Percentiles rank a stretch among this genome's conserved stretches.
phyloP scores from a whole-genome alignment of 176 grass and related monocot species.

The Lolium perenne region DNA sequence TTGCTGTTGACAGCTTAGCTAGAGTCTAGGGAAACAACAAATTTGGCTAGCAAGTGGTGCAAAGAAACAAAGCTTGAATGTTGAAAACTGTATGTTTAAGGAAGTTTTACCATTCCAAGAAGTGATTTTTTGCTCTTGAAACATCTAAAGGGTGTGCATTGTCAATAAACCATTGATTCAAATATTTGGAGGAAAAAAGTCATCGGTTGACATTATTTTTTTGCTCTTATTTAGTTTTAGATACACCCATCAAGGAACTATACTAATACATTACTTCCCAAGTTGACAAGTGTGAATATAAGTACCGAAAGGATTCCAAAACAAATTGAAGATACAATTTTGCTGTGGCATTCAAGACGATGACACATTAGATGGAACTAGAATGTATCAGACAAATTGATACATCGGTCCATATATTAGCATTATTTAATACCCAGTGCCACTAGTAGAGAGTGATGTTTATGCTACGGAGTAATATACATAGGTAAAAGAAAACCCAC shows the following conservation, averaged over 20 bases:
- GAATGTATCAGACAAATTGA: neutral
- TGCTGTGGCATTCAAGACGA: neutral
- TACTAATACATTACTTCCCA: conserved; percentile 19
- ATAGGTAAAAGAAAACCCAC: too few species aligned
- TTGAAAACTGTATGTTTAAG: neutral
- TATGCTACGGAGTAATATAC: too few species aligned
- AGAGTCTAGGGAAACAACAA: conserved; percentile 48
- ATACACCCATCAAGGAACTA: neutral
- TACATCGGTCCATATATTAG: neutral
- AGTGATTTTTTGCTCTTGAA: conserved; percentile 8
- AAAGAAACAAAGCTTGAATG: conserved; percentile 22
- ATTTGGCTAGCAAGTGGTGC: conserved; percentile 28
- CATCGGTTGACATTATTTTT: neutral
- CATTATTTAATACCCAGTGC: neutral
- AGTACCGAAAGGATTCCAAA: neutral
- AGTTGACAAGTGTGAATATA: conserved; percentile 1
- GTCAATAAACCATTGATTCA: neutral
- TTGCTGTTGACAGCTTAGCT: conserved; percentile 43
- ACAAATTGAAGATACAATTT: conserved; percentile 21
- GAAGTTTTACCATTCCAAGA: conserved; percentile 21
- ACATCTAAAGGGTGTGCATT: conserved; percentile 3
- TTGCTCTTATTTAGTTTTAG: conserved; percentile 2
- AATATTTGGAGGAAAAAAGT: neutral
- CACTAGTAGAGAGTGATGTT: too few species aligned
- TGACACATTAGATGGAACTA: neutral